Evolutionary conservation across 2,329 filamentous ascomycete genomes (phyloP).

Genomic region (Xylariaceae sp.): DNA sequence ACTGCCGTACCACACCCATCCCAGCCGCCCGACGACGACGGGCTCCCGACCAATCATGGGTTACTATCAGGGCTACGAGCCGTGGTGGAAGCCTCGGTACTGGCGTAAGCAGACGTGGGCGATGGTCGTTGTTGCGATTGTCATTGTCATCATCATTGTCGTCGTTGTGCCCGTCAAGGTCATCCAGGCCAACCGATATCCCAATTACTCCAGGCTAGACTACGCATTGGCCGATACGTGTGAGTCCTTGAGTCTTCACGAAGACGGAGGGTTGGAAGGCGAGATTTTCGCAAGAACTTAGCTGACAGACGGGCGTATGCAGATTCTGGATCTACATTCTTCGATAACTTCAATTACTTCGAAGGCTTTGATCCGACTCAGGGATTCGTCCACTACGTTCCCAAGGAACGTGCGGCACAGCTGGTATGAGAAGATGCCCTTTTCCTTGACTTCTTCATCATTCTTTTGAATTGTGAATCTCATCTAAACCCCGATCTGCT

Average conservation of each 20-base stretch:
- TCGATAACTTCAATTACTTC: conserved; percentile 52
- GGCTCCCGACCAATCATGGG: conserved; percentile 20
- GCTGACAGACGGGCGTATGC: conserved; percentile 22
- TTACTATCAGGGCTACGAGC: conserved; percentile 11
- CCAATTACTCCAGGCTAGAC: conserved; percentile 42
- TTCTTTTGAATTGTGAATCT: not conserved
- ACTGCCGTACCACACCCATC: not conserved
- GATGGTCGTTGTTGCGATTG: conserved; percentile 35
- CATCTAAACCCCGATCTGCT: conserved; percentile 1
- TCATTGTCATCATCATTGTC: conserved; percentile 42
- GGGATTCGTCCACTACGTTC: conserved; percentile 52
- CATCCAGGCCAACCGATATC: conserved; percentile 39
- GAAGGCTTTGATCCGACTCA: conserved; percentile 45
- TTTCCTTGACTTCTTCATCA: not conserved
- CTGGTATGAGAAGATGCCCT: conserved; percentile 34
- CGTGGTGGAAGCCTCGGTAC: conserved; percentile 44
- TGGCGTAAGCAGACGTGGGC: conserved; percentile 52
- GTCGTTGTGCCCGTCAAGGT: conserved; percentile 45
- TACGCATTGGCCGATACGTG: conserved; percentile 48
- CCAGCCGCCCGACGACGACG: not conserved
- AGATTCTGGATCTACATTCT: conserved; percentile 48
- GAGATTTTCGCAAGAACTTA: not conserved
- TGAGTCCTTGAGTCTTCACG: conserved; percentile 28
- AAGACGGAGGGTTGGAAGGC: not conserved
- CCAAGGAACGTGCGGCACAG: conserved; percentile 36